These are phyloP conservation scores for Acrodontium crateriforme DNA, from an alignment of 2,329 filamentous ascomycete species.

Conservation along the genomic window DNA sequence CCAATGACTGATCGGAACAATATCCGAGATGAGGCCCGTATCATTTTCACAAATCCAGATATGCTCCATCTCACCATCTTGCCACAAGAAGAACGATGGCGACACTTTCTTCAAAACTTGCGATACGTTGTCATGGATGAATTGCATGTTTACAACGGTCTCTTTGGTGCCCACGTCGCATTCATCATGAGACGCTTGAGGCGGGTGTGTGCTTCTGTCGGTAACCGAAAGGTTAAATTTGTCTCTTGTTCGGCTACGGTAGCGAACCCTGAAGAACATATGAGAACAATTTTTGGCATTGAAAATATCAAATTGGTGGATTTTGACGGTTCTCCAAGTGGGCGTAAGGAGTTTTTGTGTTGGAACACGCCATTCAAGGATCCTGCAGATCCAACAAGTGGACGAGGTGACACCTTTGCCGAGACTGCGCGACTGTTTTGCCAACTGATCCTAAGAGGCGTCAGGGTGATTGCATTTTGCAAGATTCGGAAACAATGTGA, in stretches of 20 bases:
- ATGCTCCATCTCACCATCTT: constrained; percentile 94
- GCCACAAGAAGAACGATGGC: constrained; percentile 82
- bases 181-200: constrained; percentile 86
- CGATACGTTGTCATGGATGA: constrained; percentile 78
- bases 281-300: constrained; percentile 86
- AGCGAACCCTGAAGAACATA: constrained; percentile 81
- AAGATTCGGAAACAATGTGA: constrained; percentile 81
- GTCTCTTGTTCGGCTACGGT: constrained; percentile 95
- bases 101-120: constrained; percentile 74
- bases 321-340: constrained; percentile 83
- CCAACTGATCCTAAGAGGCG: constrained; percentile 73
- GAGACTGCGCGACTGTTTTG: constrained; percentile 89
- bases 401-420: constrained; percentile 65
- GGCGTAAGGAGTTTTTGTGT: constrained; percentile 86
- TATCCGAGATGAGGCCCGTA: constrained; percentile 76
- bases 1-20: constrained; percentile 62
- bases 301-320: constrained; percentile 70
- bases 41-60: constrained; percentile 96
- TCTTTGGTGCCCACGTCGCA: constrained; percentile 86
- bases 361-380: constrained; percentile 97
- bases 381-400: constrained; percentile 71
- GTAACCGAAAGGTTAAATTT: constrained; percentile 74
- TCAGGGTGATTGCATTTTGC: constrained; percentile 87
- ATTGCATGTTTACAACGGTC: constrained; percentile 88
- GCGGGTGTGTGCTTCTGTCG: constrained; percentile 77